phyloP scores from a whole-genome alignment of 129 eudicot genomes.

The Helichrysum umbraculigerum region DNA sequence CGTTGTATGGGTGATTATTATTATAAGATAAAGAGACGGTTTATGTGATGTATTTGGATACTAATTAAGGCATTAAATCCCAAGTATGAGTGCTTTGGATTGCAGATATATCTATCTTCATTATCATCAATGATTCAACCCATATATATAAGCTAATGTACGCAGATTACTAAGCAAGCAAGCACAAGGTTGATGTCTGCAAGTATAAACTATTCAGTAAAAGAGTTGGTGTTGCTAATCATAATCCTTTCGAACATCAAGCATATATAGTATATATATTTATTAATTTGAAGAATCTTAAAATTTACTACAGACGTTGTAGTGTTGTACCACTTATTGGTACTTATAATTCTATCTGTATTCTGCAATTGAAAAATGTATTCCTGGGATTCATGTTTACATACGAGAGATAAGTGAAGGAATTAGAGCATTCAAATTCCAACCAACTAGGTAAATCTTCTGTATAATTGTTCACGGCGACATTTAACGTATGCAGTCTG shows the following conservation, averaged over 20 bases:
- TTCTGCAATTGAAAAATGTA: neutral
- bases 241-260: too few relatives aligned
- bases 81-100: neutral
- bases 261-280: too few relatives aligned
- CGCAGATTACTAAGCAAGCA: neutral
- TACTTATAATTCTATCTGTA: neutral
- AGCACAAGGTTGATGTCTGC: too few relatives aligned
- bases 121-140: neutral
- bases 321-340: too few relatives aligned
- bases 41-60: neutral
- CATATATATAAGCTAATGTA: neutral
- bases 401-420: neutral
- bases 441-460: neutral
- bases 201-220: too few relatives aligned
- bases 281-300: too few relatives aligned
- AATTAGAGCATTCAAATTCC: neutral
- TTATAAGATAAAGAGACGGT: neutral
- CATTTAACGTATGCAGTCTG: neutral
- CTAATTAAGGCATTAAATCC: neutral
- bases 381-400: conserved; percentile 6
- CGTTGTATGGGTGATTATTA: conserved; percentile 21
- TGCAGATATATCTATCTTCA: neutral
- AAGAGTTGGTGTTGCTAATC: too few relatives aligned
- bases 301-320: neutral
- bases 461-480: too few relatives aligned